Evolutionary conservation across 768 basidiomycete species (phyloP), one percentile per base, ranked within the genome.

Genomic region (Lepiota subincarnata): DNA sequence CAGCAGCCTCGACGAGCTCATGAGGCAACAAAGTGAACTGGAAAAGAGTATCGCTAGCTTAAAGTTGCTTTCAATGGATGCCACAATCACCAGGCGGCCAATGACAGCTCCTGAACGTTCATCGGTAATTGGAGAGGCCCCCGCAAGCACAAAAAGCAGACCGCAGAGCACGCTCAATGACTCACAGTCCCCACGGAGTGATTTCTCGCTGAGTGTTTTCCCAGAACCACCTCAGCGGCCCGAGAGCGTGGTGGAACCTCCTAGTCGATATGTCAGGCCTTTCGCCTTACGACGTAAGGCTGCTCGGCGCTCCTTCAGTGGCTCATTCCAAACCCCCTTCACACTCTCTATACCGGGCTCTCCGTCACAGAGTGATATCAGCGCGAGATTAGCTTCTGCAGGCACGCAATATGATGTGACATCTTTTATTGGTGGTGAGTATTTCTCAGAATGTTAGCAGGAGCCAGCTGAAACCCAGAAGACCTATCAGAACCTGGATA

Each of bases 161-260:
- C 52, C 37, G 10, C 52, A 46, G 36, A 53, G 52, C 36, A 53
- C 52, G 12, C 52, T 46, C 44, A 46, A 26, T 1, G 51, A 53
- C 12, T 53, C 52, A 8, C 14, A 39, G 22, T 53, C 52, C 22
- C 43, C 22, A 35, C 65, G 66, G 14, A 74, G 73, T 58, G 84
- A 86, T n/a, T 80, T 89, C 56, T 87, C 88, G 2, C 68, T 90
- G 48, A 87, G 86, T 58, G 72, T 74, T 40, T 89, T 89, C 68
- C 87, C 87, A 3, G 68, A 75, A 34, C 88, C 86, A 31, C 86
- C 88, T 13, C 6, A 50, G 3, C 42, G 43, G 6, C 43, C 42
- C 10, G 28, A 43, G 35, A 48, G 54, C 31, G 26, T 41, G 11
- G 40, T 38, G n/a, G 42, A 26, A 16, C 38, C 13, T 20, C 41